Conservation (phyloP, 225 moss, liverwort and hornwort species). For the Polytrichum commune region DNA sequence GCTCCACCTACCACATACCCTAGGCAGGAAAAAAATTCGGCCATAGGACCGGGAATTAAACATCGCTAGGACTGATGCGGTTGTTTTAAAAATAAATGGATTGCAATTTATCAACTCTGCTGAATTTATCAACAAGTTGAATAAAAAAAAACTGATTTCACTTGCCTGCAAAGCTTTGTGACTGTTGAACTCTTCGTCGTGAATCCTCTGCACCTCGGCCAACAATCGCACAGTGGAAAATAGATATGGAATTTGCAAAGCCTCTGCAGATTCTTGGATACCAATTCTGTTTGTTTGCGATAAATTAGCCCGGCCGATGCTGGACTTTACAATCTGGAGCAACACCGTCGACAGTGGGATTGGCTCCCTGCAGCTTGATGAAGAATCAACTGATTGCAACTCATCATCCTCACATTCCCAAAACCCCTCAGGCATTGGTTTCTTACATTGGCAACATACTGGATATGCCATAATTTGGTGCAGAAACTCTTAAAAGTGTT, state of each 20-base stretch:
- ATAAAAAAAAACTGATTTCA: background rate
- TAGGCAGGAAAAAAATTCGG: no score
- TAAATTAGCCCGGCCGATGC: no score
- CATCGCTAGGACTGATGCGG: no score
- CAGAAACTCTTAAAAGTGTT: no score
- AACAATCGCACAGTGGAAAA: conserved; percentile 28
- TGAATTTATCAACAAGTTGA: background rate
- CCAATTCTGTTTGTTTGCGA: no score
- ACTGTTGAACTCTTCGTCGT: conserved; percentile 32
- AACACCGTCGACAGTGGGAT: background rate
- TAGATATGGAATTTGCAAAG: conserved; percentile 25
- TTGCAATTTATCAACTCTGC: background rate
- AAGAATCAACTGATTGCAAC: background rate
- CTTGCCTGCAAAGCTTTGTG: conserved; percentile 40
- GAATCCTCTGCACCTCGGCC: conserved; percentile 28
- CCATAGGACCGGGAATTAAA: no score
- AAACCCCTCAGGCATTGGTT: background rate
- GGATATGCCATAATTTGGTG: no score
- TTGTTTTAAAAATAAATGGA: background rate
- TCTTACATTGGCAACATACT: background rate
- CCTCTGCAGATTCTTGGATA: background rate
- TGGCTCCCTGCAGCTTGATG: background rate
- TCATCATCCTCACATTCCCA: background rate
- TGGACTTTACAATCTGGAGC: no score
- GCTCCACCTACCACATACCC: no score